A percentile compares a stretch with the other conserved stretches of the same genome.
These are phyloP conservation scores for Xylariaceae sp. DNA, from an alignment of 2,329 filamentous ascomycete species.

Conservation along the genomic window DNA sequence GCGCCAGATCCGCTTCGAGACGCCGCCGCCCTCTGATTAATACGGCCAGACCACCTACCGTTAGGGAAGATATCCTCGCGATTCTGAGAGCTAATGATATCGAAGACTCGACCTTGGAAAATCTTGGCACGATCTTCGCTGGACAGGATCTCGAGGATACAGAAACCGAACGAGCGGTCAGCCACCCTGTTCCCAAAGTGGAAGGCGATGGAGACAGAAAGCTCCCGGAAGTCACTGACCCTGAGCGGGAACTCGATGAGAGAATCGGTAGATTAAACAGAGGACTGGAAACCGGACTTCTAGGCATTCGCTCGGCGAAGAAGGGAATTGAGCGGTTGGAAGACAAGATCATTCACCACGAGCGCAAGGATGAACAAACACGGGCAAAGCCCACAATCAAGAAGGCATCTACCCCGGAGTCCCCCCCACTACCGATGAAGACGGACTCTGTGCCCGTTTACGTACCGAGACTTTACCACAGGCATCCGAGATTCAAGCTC, in stretches of 20 bases:
- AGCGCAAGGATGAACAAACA: conserved; percentile 24
- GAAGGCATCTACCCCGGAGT: conserved; percentile 1
- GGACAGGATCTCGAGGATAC: conserved; percentile 31
- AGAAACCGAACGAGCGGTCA: conserved; percentile 26
- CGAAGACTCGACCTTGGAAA: conserved; percentile 56
- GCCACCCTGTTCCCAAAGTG: conserved; percentile 23
- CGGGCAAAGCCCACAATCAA: conserved; percentile 5
- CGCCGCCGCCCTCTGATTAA: conserved; percentile 45
- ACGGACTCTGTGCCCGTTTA: conserved; percentile 36
- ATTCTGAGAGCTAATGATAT: conserved; percentile 49
- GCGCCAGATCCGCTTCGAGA: conserved; percentile 37
- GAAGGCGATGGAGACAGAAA: conserved; percentile 25
- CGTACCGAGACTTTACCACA: conserved; percentile 43
- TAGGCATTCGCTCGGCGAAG: conserved; percentile 47
- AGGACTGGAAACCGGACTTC: conserved; percentile 45
- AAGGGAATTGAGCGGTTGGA: conserved; percentile 55
- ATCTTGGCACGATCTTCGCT: conserved; percentile 47
- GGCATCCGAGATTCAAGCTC: conserved; percentile 39
- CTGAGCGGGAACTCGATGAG: conserved; percentile 38
- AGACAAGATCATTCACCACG: conserved; percentile 41
- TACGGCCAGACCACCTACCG: conserved; percentile 48
- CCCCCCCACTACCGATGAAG: conserved; percentile 17
- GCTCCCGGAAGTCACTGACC: conserved; percentile 23
- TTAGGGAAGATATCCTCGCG: conserved; percentile 50
- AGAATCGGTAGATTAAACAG: conserved; percentile 49